Base-by-base conservation (phyloP, 805 yeast genomes). In the Wickerhamomyces rabaulensis region DNA sequence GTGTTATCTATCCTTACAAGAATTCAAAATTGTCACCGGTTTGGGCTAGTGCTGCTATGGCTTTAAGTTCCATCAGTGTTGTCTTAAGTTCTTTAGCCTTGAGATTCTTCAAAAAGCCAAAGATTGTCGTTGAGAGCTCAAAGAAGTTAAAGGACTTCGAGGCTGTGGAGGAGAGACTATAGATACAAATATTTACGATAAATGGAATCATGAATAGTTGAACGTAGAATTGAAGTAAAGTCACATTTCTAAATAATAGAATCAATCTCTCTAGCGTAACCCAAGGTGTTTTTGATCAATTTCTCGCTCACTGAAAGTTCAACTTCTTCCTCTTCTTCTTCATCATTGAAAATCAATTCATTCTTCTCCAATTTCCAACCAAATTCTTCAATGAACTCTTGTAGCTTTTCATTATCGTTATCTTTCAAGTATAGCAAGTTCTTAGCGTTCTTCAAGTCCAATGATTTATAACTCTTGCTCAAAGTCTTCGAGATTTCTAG, bases 241-340 rank as follows among this genome's bases (percentile, higher is more conserved):
- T 27, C 13, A 27, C n/a, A 13, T 13, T 13, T 49, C 52, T 76
- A 91, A 43, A 92, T 83, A 65, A 92, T 94, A 17, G 94, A 85
- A 70, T 94, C 99, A 62, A 94, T 81, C 66, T 89, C 94, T 52
- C 83, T 84, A 12, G 97, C 97, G 61, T 90, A 92, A 51, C 76
- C 80, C 54, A 92, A 75, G n/a, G 91, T 79, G 61, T 86, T 84
- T 54, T 74, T 82, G 46, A 89, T 80, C 39, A 84, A 67, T 37
- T 67, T 62, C 50, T 75, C 74, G 31, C 64, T 58, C 41, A 62
- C 71, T 36, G 67, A 69, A 43, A 68, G 66, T 9, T 64, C 68
- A 27, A 63, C 67, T 2, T 44, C 50, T 8, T 58, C 67, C 21
- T 50, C 48, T n/a, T 51, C 58, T 4, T 46, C 52, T 9, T 68